Percentiles rank a stretch among this genome's conserved stretches.
Evolutionary conservation across 148 eudicot genomes (phyloP).

Genomic region (Spergularia bocconei): DNA sequence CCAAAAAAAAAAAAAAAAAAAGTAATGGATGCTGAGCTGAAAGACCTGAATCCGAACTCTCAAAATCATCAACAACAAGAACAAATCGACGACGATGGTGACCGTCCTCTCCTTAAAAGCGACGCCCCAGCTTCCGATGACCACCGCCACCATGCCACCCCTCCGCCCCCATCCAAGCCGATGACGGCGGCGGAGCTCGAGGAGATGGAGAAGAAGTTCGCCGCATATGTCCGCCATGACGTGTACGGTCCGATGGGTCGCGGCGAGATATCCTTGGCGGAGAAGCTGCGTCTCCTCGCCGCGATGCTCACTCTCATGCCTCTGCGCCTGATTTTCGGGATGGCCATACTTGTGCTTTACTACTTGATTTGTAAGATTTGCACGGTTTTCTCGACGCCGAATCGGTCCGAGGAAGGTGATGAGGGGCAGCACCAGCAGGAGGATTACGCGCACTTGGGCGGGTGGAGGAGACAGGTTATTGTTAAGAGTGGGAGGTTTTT

Average conservation of each 20-base stretch:
- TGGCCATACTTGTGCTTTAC: constrained; percentile 48
- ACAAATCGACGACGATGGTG: constrained; percentile 38
- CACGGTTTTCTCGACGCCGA: constrained; percentile 50
- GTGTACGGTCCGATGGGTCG: constrained; percentile 73
- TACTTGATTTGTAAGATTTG: constrained; percentile 69
- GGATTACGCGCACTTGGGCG: constrained; percentile 66
- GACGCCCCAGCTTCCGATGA: constrained; percentile 12
- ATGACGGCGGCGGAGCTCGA: constrained; percentile 32
- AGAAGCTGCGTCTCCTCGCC: constrained; percentile 44
- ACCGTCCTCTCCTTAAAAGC: constrained; percentile 57
- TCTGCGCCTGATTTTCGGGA: constrained; percentile 37
- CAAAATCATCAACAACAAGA: constrained; percentile 17
- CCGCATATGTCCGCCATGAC: constrained; percentile 66
- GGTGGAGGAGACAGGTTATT: constrained; percentile 73
- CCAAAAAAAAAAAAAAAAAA: background rate
- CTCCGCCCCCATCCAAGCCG: constrained; percentile 16
- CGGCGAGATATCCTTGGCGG: constrained; percentile 49
- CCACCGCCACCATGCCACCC: constrained; percentile 7
- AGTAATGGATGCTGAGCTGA: constrained; percentile 64
- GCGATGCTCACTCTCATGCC: constrained; percentile 60
- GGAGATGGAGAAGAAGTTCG: constrained; percentile 72
- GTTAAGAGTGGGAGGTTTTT: constrained; percentile 55
- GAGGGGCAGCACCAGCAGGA: constrained; percentile 35
- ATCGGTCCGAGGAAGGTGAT: constrained; percentile 41
- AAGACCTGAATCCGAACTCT: constrained; percentile 24